These are phyloP conservation scores for Microdochium trichocladiopsis DNA, from an alignment of 2,329 filamentous ascomycete species.

Conservation along the genomic window DNA sequence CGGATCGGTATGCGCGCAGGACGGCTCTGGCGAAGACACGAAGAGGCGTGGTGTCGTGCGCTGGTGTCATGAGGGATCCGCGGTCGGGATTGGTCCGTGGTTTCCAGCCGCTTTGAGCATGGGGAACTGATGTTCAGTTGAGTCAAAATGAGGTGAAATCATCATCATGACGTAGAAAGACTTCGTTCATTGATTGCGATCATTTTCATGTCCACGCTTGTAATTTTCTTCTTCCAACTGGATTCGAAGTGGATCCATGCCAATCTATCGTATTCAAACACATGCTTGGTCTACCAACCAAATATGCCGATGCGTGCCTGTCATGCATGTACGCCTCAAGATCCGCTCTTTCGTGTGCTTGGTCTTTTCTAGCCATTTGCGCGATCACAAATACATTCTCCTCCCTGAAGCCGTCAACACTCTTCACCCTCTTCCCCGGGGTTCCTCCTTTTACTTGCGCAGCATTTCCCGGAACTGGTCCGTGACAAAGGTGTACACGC, in stretches of 20 bases:
- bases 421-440: neutral
- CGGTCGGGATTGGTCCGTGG: neutral
- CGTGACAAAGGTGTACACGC: conserved; percentile 82
- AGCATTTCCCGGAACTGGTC: conserved; percentile 77
- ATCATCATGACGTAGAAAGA: neutral
- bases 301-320: no score
- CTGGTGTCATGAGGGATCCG: neutral
- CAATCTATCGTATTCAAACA: no score
- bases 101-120: neutral
- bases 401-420: neutral
- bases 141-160: no score
- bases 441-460: neutral
- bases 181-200: no score
- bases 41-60: neutral
- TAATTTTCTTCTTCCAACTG: no score
- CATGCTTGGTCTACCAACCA: no score
- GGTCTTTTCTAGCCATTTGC: no score
- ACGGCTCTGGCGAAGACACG: neutral
- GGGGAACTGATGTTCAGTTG: neutral
- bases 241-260: no score
- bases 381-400: no score
- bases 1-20: neutral
- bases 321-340: no score
- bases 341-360: no score
- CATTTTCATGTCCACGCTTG: no score